phyloP scores from a whole-genome alignment of 2,329 filamentous ascomycete genomes.

The Pyrenophora seminiperda region DNA sequence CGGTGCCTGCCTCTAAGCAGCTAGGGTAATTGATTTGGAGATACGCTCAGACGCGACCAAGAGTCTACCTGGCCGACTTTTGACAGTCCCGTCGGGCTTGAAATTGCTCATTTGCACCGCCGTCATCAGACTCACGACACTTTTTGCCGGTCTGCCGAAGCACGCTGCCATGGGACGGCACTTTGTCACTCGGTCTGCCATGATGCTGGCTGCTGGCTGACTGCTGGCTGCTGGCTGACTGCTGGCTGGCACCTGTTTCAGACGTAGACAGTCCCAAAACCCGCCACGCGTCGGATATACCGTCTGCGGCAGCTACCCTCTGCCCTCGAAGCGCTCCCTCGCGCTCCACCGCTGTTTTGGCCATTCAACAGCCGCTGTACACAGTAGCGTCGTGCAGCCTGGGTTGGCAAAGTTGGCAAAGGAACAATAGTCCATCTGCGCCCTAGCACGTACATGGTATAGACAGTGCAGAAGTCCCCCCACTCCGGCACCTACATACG shows the following conservation, averaged over 20 bases:
- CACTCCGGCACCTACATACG: neutral
- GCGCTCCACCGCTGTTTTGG: neutral
- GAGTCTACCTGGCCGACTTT: slow-evolving; percentile 7
- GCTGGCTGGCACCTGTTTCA: slow-evolving; percentile 23
- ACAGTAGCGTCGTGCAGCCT: slow-evolving; percentile 6
- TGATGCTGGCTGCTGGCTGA: no score
- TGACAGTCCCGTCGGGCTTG: slow-evolving; percentile 10
- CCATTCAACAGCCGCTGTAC: neutral
- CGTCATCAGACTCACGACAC: neutral
- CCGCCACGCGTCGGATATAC: slow-evolving; percentile 27
- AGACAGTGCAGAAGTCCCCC: no score
- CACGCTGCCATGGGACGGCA: no score
- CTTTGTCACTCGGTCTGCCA: no score
- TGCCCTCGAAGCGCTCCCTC: no score
- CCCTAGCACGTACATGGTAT: slow-evolving; percentile 9
- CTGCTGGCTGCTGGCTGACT: no score
- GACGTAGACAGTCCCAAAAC: slow-evolving; percentile 18
- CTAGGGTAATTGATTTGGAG: slow-evolving; percentile 25
- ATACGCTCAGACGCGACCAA: slow-evolving; percentile 34
- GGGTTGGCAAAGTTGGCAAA: slow-evolving; percentile 22
- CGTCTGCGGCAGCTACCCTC: slow-evolving; percentile 15
- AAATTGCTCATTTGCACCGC: slow-evolving; percentile 27
- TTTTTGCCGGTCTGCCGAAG: no score
- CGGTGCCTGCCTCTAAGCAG: slow-evolving; percentile 14
- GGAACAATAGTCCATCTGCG: no score